A percentile compares a stretch with the other conserved stretches of the same genome.
phyloP scores from a whole-genome alignment of 129 eudicot species.

The Centrapalus pauciflorus region DNA sequence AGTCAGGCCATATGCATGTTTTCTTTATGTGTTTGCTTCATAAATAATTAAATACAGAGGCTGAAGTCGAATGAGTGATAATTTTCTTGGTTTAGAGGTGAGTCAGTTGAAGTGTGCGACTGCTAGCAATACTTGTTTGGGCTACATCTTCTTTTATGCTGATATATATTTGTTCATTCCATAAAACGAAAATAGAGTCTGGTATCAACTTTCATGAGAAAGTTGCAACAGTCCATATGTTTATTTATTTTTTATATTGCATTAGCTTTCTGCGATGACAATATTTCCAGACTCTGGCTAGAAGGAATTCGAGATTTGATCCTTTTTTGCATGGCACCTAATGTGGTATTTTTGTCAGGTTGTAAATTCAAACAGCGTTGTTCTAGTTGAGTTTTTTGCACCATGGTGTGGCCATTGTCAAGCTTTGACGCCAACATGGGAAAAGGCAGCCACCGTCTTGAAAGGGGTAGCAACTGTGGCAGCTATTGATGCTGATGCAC shows the following conservation, averaged over 20 bases:
- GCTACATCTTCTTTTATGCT: too few species aligned
- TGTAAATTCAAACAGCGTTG: constrained; percentile 76
- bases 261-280: neutral
- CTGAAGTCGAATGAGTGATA: too few species aligned
- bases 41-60: too few species aligned
- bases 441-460: constrained; percentile 76
- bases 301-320: neutral
- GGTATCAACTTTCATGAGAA: too few species aligned
- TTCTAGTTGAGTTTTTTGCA: constrained; percentile 83
- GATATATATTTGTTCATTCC: too few species aligned
- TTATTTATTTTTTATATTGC: neutral
- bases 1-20: too few species aligned
- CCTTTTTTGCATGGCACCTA: neutral
- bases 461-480: constrained; percentile 99
- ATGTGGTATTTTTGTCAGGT: constrained; percentile 40
- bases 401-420: constrained; percentile 99
- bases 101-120: too few species aligned
- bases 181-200: too few species aligned
- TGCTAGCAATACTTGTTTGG: too few species aligned
- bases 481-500: constrained; percentile 96
- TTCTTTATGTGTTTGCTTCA: too few species aligned
- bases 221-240: too few species aligned
- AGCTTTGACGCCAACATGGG: constrained; percentile 86
- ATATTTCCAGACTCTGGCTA: neutral
- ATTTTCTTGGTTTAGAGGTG: too few species aligned